Evolutionary conservation across 2,329 filamentous ascomycete species (phyloP), one percentile per base, ranked within the genome.

Genomic region (Colletotrichum higginsianum): DNA sequence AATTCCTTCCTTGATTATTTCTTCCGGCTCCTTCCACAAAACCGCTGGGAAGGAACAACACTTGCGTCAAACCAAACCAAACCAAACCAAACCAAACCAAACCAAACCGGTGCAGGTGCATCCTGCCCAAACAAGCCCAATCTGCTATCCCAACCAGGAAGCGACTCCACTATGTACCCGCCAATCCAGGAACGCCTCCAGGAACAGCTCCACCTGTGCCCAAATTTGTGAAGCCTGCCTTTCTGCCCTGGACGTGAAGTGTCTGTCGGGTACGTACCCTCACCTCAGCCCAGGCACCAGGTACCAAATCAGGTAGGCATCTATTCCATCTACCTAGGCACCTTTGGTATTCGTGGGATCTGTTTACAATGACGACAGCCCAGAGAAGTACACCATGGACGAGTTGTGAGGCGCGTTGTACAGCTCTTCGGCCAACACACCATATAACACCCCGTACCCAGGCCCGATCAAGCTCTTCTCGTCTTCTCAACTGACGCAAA

Each of bases 161-260:
- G 64, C 38, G 46, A 15, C 21, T n/a, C 53, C 62, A 44, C 53
- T 21, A 4, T 1, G 44, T 58, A 50, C 57, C 63, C 64, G 44
- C 67, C 63, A 71, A 71, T 71, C 57, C 68, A 71, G 68, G 68
- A 67, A 71, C 68, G 60, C 50, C 46, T 50, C 30, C 49, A 61
- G 56, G 35, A 18, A 46, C 13, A 35, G 40, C 44, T 47, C 63
- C 65, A 71, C 67, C 35, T 61, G 9, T 2, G 18, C 49, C 23
- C 23, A 38, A 64, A 47, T 53, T 57, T 40, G 50, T 61, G 40
- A 35, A 35, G 30, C 61, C 40, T 65, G 44, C 66, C 35, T n/a
- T 35, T 26, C 40, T 57, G 30, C 21, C 23, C 53, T 50, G 15
- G 30, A 23, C 16, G 11, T 15, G 35, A 5, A 30, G 46, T 35